Base-by-base conservation (phyloP, 1,284 basidiomycete genomes). In the Schizopora paradoxa region DNA sequence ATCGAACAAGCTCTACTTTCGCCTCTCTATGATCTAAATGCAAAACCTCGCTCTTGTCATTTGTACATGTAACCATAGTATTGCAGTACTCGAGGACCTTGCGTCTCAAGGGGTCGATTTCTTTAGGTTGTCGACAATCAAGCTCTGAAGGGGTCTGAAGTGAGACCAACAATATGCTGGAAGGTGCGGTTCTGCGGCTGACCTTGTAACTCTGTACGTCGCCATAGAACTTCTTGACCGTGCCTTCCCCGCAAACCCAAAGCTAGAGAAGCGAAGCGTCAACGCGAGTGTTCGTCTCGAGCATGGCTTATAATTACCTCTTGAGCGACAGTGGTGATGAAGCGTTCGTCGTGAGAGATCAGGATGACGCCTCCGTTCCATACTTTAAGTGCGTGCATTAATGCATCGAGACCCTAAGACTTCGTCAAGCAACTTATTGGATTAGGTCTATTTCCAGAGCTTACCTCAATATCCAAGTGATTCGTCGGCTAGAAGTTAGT, bases 341-440 rank as follows among this genome's bases (percentile, higher is more conserved):
- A 93, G 42, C 87, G 71, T 62, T 93, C 90, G 74, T 96, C 93
- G 77, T 96, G 93, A 55, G 88, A 91, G 56, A 96, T 92, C 53
- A 91, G 70, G 51, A 93, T 90, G 6, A 93, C 91, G 43, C 95
- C 96, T n/a, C 96, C 96, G 59, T 96, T 96, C 91, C 91, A 99
- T 13, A 69, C 70, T 55, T 81, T 79, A 54, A 99, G 67, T 0
- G 92, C 96, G 18, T 76, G 68, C 82, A 96, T 96, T 36, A 99
- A 72, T 5, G 94, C 96, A 61, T 99, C 96, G 48, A 99, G 75
- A 78, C 94, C 95, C 79, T 84, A 49, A 0, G 25, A 25, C 39
- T 38, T 18, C 8, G 29, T 19, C 27, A 40, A 13, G 5, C 5
- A 27, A 23, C 25, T n/a, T 42, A 21, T 5, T 19, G 26, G 27